Conservation (phyloP, 2,329 filamentous ascomycete species). For the Neonectria sp. region DNA sequence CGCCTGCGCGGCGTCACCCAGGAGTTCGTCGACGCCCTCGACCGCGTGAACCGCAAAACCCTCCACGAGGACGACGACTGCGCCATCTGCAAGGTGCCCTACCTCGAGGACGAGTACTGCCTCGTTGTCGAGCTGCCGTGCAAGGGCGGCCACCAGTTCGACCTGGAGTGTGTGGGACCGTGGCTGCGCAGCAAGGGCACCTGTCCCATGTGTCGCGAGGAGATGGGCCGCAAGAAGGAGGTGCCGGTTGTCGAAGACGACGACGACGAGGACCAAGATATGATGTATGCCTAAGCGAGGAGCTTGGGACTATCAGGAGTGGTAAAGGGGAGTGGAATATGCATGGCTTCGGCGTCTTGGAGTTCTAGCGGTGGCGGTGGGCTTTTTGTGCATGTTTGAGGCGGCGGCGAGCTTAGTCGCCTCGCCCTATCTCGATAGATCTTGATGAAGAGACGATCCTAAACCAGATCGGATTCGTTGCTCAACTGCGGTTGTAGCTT, state of each 20-base stretch:
- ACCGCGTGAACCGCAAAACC: slow-evolving; percentile 68
- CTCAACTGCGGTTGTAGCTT: neutral
- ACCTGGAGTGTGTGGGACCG: slow-evolving; percentile 77
- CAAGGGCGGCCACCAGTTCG: slow-evolving; percentile 70
- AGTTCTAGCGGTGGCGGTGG: slow-evolving; percentile 41
- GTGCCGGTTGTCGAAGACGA: slow-evolving; percentile 62
- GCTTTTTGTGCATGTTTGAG: slow-evolving; percentile 23
- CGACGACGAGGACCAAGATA: slow-evolving; percentile 67
- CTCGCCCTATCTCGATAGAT: slow-evolving; percentile 4
- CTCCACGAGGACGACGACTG: slow-evolving; percentile 69
- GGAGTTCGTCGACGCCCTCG: slow-evolving; percentile 71
- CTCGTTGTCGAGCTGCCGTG: slow-evolving; percentile 77
- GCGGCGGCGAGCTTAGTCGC: slow-evolving; percentile 1
- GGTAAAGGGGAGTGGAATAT: slow-evolving; percentile 11
- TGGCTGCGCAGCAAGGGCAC: slow-evolving; percentile 76
- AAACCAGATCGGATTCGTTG: neutral
- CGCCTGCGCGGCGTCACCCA: slow-evolving; percentile 70
- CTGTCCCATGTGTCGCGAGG: slow-evolving; percentile 75
- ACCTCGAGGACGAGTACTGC: slow-evolving; percentile 73
- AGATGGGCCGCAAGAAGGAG: slow-evolving; percentile 70
- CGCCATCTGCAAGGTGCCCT: slow-evolving; percentile 74
- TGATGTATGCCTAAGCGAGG: slow-evolving; percentile 56
- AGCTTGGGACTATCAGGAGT: neutral
- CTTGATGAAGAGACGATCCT: neutral
- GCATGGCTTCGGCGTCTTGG: slow-evolving; percentile 48